Percentiles rank a stretch among this genome's conserved stretches.
These are phyloP conservation scores for Pseudonitzschia multiseries DNA, from an alignment of 108 stramenopile species.

Conservation along the genomic window DNA sequence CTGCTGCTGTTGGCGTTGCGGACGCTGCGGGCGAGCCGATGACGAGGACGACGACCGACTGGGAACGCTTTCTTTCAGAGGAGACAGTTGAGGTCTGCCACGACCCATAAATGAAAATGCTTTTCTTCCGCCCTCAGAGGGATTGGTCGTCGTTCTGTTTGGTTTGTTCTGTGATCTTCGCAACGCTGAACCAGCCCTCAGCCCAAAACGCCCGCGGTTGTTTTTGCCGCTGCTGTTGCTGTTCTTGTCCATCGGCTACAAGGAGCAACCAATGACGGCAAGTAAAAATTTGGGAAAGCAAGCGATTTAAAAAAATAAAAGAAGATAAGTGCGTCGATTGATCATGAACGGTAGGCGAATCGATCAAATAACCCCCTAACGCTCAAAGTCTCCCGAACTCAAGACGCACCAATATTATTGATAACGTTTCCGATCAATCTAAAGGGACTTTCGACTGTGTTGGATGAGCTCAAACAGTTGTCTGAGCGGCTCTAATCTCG, in stretches of 20 bases:
- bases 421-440: too few relatives aligned
- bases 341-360: too few relatives aligned
- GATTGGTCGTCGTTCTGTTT: neutral
- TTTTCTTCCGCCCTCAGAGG: neutral
- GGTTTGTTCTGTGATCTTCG: neutral
- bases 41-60: neutral
- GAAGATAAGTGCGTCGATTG: too few relatives aligned
- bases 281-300: too few relatives aligned
- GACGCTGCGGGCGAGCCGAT: neutral
- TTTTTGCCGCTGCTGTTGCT: neutral
- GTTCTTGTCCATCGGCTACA: neutral
- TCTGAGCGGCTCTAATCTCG: too few relatives aligned
- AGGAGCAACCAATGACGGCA: neutral
- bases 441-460: too few relatives aligned
- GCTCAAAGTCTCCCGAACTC: too few relatives aligned
- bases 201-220: neutral
- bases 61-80: neutral
- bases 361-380: too few relatives aligned
- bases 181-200: neutral
- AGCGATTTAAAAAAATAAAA: too few relatives aligned
- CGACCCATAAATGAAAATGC: neutral
- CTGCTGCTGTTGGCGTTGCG: neutral
- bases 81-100: neutral
- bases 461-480: too few relatives aligned
- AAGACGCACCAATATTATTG: too few relatives aligned